Conservation (phyloP, 1,139 yeast species). For the Saccharomyces hybrid region DNA sequence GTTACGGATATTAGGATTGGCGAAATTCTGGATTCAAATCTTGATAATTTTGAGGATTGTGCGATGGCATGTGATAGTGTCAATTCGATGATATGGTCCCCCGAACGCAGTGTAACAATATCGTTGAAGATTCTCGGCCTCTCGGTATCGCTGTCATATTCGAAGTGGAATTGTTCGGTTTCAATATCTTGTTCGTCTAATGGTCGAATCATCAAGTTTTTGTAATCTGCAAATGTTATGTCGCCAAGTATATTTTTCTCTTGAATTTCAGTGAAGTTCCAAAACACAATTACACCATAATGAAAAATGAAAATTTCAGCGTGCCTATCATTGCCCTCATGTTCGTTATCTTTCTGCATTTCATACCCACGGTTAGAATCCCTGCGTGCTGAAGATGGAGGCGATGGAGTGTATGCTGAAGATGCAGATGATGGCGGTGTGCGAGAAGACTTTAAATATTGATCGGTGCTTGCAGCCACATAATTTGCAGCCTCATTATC, state of each 20-base stretch:
- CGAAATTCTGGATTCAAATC: slow-evolving; percentile 89
- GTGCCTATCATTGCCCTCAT: slow-evolving; percentile 42
- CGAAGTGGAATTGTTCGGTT: slow-evolving; percentile 90
- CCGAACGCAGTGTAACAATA: slow-evolving; percentile 82
- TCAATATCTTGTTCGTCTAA: slow-evolving; percentile 86
- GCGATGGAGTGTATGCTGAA: neutral
- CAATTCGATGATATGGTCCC: slow-evolving; percentile 85
- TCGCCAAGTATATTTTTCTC: slow-evolving; percentile 93
- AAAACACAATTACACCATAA: slow-evolving; percentile 92
- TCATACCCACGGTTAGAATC: neutral
- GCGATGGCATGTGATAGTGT: slow-evolving; percentile 96
- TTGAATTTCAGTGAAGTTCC: slow-evolving; percentile 91
- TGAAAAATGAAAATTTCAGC: slow-evolving; percentile 87
- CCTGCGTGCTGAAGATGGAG: neutral
- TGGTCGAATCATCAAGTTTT: slow-evolving; percentile 57
- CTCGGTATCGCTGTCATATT: slow-evolving; percentile 71
- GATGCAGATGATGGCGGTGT: neutral
- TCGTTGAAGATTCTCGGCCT: slow-evolving; percentile 91
- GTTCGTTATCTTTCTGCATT: neutral
- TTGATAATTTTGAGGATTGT: slow-evolving; percentile 83
- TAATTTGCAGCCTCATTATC: neutral
- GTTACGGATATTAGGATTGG: slow-evolving; percentile 77
- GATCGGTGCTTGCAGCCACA: neutral
- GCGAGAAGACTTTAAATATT: neutral
- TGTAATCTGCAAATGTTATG: slow-evolving; percentile 51